A percentile compares a stretch with the other conserved stretches of the same genome.
phyloP scores from a whole-genome alignment of 192 early-diverging fungal species.

The Backusella mclennaniae region DNA sequence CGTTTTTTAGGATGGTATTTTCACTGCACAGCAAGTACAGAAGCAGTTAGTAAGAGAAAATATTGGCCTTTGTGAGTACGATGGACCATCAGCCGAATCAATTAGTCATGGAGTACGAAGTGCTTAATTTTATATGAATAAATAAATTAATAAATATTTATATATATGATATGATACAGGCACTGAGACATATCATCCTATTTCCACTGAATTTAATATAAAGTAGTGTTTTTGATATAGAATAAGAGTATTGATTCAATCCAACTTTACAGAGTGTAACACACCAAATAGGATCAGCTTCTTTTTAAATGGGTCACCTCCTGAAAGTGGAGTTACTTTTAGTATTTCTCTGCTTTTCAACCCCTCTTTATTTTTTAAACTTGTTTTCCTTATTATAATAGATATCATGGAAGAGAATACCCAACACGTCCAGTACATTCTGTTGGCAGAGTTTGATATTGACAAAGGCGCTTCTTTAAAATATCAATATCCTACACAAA shows the following conservation, averaged over 20 bases:
- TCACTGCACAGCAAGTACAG: too few relatives aligned
- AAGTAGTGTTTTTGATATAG: too few relatives aligned
- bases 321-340: neutral
- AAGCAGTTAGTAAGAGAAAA: too few relatives aligned
- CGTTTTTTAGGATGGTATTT: too few relatives aligned
- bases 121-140: too few relatives aligned
- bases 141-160: too few relatives aligned
- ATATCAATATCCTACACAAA: conserved; percentile 84
- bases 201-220: too few relatives aligned
- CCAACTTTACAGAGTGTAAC: neutral
- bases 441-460: conserved; percentile 95
- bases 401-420: neutral
- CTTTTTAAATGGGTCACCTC: neutral
- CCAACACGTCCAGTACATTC: conserved; percentile 75
- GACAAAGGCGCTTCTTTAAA: conserved; percentile 86
- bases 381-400: neutral
- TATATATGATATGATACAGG: too few relatives aligned
- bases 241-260: neutral
- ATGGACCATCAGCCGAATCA: too few relatives aligned
- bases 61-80: too few relatives aligned
- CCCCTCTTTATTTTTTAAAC: neutral
- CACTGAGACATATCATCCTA: too few relatives aligned
- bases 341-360: neutral
- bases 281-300: neutral
- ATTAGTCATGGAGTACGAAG: too few relatives aligned